Evolutionary conservation across 345 rosid genomes (phyloP).

Genomic region (Raphanus raphanistrum): DNA sequence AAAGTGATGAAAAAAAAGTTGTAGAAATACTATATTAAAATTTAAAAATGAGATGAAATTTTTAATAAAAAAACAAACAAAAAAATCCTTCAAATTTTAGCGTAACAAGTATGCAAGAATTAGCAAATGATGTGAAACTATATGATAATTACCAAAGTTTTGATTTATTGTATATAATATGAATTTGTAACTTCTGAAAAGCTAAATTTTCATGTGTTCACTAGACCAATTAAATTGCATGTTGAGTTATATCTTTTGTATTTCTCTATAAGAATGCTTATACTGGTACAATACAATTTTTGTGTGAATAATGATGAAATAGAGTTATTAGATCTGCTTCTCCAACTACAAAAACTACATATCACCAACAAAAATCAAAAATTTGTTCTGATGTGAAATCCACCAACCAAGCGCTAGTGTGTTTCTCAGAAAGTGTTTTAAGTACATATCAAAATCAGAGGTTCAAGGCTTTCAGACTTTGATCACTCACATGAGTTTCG

Average conservation of each 20-base stretch:
- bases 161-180: not conserved
- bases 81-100: not conserved
- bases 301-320: constrained; percentile 6
- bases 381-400: constrained; percentile 35
- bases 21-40: not conserved
- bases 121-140: not conserved
- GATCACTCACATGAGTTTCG: constrained; percentile 39
- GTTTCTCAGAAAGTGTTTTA: constrained; percentile 26
- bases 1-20: not conserved
- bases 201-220: not conserved
- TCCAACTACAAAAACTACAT: constrained; percentile 23
- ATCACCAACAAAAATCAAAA: constrained; percentile 21
- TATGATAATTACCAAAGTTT: not conserved
- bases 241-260: not conserved
- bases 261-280: not conserved
- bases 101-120: not conserved
- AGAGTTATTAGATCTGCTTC: constrained; percentile 2
- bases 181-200: not conserved
- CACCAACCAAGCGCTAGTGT: constrained; percentile 32
- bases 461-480: constrained; percentile 17
- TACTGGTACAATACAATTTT: not conserved
- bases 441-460: constrained; percentile 36
- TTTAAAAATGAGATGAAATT: not conserved
- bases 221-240: not conserved
- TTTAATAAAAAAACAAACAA: not conserved